Conservation (phyloP, 108 stramenopile genomes). For the Skeletonema grethae region DNA sequence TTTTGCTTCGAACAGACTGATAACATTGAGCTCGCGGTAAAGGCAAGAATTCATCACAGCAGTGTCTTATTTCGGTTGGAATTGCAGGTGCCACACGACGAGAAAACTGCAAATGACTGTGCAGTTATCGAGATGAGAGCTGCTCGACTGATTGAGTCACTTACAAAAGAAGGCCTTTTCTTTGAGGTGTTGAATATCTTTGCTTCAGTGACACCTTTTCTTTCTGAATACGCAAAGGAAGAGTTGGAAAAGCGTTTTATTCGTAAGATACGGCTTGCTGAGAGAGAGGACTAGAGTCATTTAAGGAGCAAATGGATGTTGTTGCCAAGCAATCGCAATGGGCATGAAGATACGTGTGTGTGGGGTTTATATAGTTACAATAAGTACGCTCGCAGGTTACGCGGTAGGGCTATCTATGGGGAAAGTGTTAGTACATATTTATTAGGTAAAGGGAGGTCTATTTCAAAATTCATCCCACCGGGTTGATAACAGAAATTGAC, state of each 20-base stretch:
- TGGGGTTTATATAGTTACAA: too few species aligned
- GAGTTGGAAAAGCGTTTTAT: conserved; percentile 9
- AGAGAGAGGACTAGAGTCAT: too few species aligned
- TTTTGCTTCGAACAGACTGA: conserved; percentile 45
- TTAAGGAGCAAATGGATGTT: background rate
- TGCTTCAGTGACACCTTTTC: background rate
- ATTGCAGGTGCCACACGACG: background rate
- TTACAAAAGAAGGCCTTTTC: conserved; percentile 26
- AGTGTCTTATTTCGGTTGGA: conserved; percentile 35
- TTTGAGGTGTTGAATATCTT: conserved; percentile 4
- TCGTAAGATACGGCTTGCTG: background rate
- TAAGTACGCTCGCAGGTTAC: too few species aligned
- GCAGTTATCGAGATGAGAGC: conserved; percentile 22
- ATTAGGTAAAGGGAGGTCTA: too few species aligned
- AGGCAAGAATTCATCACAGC: conserved; percentile 36
- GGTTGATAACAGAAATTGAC: too few species aligned
- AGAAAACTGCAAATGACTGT: background rate
- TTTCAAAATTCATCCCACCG: too few species aligned
- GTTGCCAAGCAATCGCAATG: too few species aligned
- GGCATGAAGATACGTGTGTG: too few species aligned
- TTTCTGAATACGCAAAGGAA: conserved; percentile 12
- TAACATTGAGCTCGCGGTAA: conserved; percentile 20
- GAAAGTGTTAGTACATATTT: too few species aligned
- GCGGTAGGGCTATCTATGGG: too few species aligned
- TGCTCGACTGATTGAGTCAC: conserved; percentile 23